Base-by-base conservation (phyloP, 495 filamentous ascomycete genomes). In the Halenospora varia region DNA sequence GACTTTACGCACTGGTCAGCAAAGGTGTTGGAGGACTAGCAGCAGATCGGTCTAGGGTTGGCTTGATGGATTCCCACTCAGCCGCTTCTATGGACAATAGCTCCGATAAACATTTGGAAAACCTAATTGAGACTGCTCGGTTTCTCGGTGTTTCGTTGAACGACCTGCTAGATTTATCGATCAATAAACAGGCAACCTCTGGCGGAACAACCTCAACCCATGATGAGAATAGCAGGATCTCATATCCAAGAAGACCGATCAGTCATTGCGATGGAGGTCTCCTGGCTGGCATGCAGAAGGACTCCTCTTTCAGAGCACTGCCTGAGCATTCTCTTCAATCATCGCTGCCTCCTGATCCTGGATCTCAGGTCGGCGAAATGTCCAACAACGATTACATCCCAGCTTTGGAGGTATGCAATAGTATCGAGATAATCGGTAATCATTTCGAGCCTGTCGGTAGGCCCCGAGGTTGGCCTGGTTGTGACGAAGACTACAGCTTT, bases 401-500 rank as follows among this genome's bases (percentile, higher is more conserved):
- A 35, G 13, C 29, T 35, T 35, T 35, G 29, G 29, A 35, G 29
- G 29, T 6, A 35, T 4, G 4, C 29, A 35, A 13, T 35, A 35
- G 29, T 35, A 35, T 13, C 13, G 29, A 35, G 29, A 35, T 13
- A 6, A 35, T 13, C 29, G 29, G 29, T 6, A 35, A 35, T 35
- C 29, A 35, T 35, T 4, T 13, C 29, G 29, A 35, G n/a, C 8
- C 17, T 50, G 24, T 13, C 9, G 23, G 47, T 20, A 25, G 8
- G 23, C 15, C 3, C 15, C n/a, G 22, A 17, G n/a, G 22, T 19
- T 48, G 39, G 23, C 44, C 9, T 46, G 48, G 53, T 48, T 55
- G 53, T 55, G 53, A 55, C 22, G 53, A 42, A 25, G 53, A 55
- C 26, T 55, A 45, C 40, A 26, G 23, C 44, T 55, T 46, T 17